Evolutionary conservation across 345 rosid genomes (phyloP).

Genomic region (Clausena lansium): DNA sequence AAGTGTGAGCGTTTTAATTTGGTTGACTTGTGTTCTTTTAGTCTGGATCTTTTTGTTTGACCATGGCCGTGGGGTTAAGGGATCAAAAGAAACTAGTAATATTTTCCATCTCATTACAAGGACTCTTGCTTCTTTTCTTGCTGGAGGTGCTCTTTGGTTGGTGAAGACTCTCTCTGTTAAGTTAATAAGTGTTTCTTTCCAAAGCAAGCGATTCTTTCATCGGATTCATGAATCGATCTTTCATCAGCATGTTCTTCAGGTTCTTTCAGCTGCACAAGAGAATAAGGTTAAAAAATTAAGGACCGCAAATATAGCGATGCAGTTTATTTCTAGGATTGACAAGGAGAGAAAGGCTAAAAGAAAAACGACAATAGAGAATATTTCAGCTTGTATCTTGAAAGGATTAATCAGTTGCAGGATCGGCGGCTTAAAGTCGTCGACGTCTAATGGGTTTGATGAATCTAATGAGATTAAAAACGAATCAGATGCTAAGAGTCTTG

Average conservation of each 20-base stretch:
- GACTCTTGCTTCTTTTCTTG: constrained; percentile 41
- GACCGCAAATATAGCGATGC: constrained; percentile 28
- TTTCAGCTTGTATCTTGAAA: constrained; percentile 76
- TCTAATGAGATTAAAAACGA: constrained; percentile 58
- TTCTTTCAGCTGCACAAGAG: constrained; percentile 51
- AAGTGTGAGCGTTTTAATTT: constrained; percentile 49
- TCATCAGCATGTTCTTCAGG: constrained; percentile 51
- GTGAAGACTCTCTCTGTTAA: constrained; percentile 50
- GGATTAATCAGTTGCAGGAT: constrained; percentile 42
- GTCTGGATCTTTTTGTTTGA: constrained; percentile 55
- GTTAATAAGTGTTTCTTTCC: constrained; percentile 51
- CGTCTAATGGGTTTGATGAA: constrained; percentile 28
- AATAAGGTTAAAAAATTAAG: constrained; percentile 38
- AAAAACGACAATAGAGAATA: constrained; percentile 42
- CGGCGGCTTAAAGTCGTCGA: constrained; percentile 38
- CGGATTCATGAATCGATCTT: constrained; percentile 62
- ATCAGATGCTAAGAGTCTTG: constrained; percentile 66
- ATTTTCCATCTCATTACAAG: constrained; percentile 41
- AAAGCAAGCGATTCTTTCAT: constrained; percentile 53
- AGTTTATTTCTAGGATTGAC: constrained; percentile 42
- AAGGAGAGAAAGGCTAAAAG: constrained; percentile 51
- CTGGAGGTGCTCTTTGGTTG: constrained; percentile 49
- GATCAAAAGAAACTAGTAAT: constrained; percentile 29
- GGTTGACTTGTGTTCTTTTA: constrained; percentile 47
- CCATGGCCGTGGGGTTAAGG: constrained; percentile 37